Evolutionary conservation across 1,139 yeast genomes (phyloP).

Genomic region (Taiozyma sp.): DNA sequence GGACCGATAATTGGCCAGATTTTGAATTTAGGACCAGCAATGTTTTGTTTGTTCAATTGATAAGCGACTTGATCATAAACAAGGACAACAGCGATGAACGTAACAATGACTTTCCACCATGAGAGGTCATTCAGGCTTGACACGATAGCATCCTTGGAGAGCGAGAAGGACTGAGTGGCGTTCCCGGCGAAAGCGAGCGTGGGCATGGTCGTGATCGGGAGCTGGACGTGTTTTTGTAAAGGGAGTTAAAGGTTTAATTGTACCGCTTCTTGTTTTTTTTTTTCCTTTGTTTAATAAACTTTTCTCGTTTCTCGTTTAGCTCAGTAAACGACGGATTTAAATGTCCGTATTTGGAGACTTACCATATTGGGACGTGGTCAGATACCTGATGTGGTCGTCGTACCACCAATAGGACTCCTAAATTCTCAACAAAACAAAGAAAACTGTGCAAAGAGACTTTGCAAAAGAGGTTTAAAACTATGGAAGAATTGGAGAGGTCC

Average conservation of each 20-base stretch:
- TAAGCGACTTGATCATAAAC: slow-evolving; percentile 80
- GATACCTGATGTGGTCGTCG: too few relatives aligned
- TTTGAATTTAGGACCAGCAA: slow-evolving; percentile 85
- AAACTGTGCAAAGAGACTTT: too few relatives aligned
- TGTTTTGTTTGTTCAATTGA: slow-evolving; percentile 71
- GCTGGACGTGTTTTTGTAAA: not conserved
- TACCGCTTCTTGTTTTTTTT: not conserved
- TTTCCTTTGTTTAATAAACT: not conserved
- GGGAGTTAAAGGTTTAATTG: not conserved
- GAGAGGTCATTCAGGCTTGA: slow-evolving; percentile 20
- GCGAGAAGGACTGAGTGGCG: not conserved
- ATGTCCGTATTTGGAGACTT: too few relatives aligned
- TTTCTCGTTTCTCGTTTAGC: not conserved
- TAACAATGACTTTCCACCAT: slow-evolving; percentile 47
- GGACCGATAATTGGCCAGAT: slow-evolving; percentile 97
- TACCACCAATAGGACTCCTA: too few relatives aligned
- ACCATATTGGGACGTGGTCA: too few relatives aligned
- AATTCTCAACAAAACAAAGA: too few relatives aligned
- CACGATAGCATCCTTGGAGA: not conserved
- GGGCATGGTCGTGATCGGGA: not conserved
- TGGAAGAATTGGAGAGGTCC: too few relatives aligned
- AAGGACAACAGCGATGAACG: slow-evolving; percentile 46
- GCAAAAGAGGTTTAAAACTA: too few relatives aligned
- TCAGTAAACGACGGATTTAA: too few relatives aligned
- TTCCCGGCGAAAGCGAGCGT: not conserved